Base-by-base conservation (phyloP, 2,329 filamentous ascomycete genomes). In the Pseudogymnoascus sp. region DNA sequence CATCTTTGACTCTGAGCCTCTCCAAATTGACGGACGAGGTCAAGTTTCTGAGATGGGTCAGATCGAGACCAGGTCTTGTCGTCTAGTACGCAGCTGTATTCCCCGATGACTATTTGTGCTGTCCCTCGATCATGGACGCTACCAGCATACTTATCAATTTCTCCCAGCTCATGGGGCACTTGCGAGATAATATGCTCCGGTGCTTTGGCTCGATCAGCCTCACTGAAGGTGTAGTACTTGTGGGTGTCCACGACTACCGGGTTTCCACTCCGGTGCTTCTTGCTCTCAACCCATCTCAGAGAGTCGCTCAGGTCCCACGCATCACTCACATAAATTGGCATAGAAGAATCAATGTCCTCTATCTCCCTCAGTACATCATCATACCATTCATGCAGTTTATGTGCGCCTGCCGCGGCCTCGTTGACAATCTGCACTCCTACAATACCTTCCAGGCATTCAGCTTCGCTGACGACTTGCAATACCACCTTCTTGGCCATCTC, bases 231-330 rank as follows among this genome's bases (percentile, higher is more conserved):
- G 76, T 81, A 86, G 70, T 86, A 86, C 63, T 79, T 77, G 70
- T 86, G 83, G 11, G 82, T 85, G 66, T 86, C 84, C 26, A 86
- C 75, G 21, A 85, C 72, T 7, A 86, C 75, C 0, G 82, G 81
- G 60, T 78, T 79, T 15, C 61, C 33, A 44, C 40, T 29, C 10
- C 63, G 65, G 4, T 69, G 68, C 64, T 79, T 80, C 66, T 77
- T 79, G 7, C 69, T 69, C 21, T 75, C 72, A 2, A 71, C 73
- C 75, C 82, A 86, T 7, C 75, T 70, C 23, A 82, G 66, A 2
- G 78, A 77, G 23, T 74, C 72, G 0, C 68, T 66, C 13, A 85
- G 71, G 68, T 85, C 77, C 82, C 83, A 86, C 1, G 75, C 83
- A 68, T 86, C 84, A 6, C 80, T 83, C 65, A 87, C 79, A 67